Percentiles rank a stretch among this genome's conserved stretches.
Conservation (phyloP, 768 basidiomycete genomes). For the Tulasnella sp. region DNA sequence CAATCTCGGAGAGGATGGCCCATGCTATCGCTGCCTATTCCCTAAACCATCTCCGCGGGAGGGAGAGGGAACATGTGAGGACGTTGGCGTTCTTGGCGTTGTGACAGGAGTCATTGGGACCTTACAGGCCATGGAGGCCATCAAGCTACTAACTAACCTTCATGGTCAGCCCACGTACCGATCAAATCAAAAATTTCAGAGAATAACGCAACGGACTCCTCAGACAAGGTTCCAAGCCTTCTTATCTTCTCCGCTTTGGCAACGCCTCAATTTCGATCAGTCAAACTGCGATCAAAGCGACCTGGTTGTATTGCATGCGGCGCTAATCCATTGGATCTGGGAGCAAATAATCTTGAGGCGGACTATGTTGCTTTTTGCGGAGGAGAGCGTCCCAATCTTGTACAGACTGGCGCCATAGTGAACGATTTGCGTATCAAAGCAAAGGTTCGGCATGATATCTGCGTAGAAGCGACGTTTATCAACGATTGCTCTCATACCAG, state of each 20-base stretch:
- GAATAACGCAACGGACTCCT: neutral
- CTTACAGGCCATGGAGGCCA: constrained; percentile 78
- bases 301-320: constrained; percentile 70
- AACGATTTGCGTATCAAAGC: constrained; percentile 36
- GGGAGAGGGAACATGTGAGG: constrained; percentile 67
- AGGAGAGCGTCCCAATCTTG: constrained; percentile 56
- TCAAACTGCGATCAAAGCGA: constrained; percentile 68
- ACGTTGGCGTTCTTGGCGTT: constrained; percentile 75
- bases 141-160: constrained; percentile 62
- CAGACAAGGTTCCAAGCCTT: constrained; percentile 37
- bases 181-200: neutral
- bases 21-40: constrained; percentile 92
- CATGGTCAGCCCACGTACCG: constrained; percentile 35
- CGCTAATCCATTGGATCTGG: constrained; percentile 32
- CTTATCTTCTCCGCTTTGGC: constrained; percentile 65
- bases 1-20: constrained; percentile 50
- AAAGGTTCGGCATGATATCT: constrained; percentile 27
- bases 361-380: constrained; percentile 89
- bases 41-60: constrained; percentile 62
- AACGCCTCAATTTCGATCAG: constrained; percentile 60
- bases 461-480: neutral
- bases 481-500: constrained; percentile 27
- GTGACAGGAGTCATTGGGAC: constrained; percentile 86
- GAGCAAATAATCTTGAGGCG: constrained; percentile 37
- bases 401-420: constrained; percentile 37